phyloP scores from a whole-genome alignment of 2,329 filamentous ascomycete species.

The Neonectria punicea region DNA sequence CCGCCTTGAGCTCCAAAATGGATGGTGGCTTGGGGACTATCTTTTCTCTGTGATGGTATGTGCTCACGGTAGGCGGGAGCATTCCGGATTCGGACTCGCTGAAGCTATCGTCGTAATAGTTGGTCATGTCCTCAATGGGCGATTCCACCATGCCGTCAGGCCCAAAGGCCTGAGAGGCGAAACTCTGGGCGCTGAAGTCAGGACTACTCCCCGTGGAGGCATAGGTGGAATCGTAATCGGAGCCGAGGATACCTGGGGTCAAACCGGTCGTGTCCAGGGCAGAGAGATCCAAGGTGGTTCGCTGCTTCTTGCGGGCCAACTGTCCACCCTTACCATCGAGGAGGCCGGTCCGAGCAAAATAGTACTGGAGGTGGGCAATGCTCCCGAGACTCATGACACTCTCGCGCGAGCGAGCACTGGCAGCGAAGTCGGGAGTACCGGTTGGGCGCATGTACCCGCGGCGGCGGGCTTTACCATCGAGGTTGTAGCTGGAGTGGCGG shows the following conservation, averaged over 20 bases:
- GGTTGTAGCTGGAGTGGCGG: slow-evolving; percentile 59
- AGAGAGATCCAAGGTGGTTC: slow-evolving; percentile 67
- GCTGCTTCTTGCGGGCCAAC: slow-evolving; percentile 77
- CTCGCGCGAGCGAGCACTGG: slow-evolving; percentile 88
- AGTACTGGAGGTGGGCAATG: slow-evolving; percentile 97
- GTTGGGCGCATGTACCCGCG: slow-evolving; percentile 90
- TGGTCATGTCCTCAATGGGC: slow-evolving; percentile 56
- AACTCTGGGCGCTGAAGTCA: slow-evolving; percentile 57
- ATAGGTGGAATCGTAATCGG: slow-evolving; percentile 69
- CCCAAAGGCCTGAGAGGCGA: slow-evolving; percentile 50
- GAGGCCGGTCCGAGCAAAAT: slow-evolving; percentile 93
- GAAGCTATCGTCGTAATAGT: slow-evolving; percentile 66
- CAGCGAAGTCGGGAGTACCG: slow-evolving; percentile 83
- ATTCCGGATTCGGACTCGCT: slow-evolving; percentile 78
- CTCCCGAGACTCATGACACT: slow-evolving; percentile 96
- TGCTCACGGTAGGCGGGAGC: slow-evolving; percentile 96
- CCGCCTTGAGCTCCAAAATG: slow-evolving; percentile 77
- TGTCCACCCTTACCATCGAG: slow-evolving; percentile 93
- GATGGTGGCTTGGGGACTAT: slow-evolving; percentile 86
- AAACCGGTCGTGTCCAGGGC: slow-evolving; percentile 53
- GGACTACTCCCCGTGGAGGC: slow-evolving; percentile 69
- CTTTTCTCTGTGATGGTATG: slow-evolving; percentile 87
- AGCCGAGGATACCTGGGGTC: slow-evolving; percentile 53
- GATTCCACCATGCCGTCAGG: slow-evolving; percentile 57
- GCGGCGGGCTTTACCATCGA: slow-evolving; percentile 60